These are phyloP conservation scores for Aspergillus funiculosus DNA, from an alignment of 495 filamentous ascomycete genomes.

Conservation along the genomic window DNA sequence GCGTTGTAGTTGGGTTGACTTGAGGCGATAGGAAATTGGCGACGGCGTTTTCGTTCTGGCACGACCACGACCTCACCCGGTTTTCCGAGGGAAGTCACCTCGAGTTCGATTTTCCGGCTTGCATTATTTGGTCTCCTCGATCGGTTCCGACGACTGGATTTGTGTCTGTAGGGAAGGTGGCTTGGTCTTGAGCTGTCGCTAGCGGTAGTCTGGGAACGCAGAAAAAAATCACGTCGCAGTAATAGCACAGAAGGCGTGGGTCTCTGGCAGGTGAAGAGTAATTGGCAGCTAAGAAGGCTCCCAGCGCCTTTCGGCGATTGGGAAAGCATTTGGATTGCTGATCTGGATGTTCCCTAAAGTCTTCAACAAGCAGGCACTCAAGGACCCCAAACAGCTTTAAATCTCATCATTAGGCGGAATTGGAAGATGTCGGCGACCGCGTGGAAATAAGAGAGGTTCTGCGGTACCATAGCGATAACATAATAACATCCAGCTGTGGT, in stretches of 20 bases:
- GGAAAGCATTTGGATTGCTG: slow-evolving; percentile 25
- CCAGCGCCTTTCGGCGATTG: slow-evolving; percentile 16
- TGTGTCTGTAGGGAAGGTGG: not conserved
- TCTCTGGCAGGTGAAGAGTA: slow-evolving; percentile 9
- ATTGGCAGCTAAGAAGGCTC: slow-evolving; percentile 16
- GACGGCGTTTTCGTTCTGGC: slow-evolving; percentile 14
- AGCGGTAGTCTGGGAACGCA: slow-evolving; percentile 21
- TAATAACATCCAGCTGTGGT: no score
- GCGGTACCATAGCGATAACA: no score
- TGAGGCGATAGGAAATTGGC: slow-evolving; percentile 1
- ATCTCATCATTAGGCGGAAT: no score
- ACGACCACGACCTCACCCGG: slow-evolving; percentile 41
- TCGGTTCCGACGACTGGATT: not conserved
- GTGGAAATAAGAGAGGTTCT: no score
- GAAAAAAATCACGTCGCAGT: slow-evolving; percentile 13
- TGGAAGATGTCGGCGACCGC: no score
- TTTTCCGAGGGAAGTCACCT: slow-evolving; percentile 35
- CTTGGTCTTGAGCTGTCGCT: slow-evolving; percentile 8
- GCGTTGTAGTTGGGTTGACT: not conserved
- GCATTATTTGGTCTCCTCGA: not conserved
- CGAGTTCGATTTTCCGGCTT: slow-evolving; percentile 19
- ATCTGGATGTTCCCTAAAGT: slow-evolving; percentile 5
- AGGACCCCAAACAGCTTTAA: no score
- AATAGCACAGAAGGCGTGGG: not conserved
- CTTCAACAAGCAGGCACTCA: slow-evolving; percentile 1